Percentiles rank a stretch among this genome's conserved stretches.
These are phyloP conservation scores for Podaxis sp. DNA, from an alignment of 768 basidiomycete species.

Conservation along the genomic window DNA sequence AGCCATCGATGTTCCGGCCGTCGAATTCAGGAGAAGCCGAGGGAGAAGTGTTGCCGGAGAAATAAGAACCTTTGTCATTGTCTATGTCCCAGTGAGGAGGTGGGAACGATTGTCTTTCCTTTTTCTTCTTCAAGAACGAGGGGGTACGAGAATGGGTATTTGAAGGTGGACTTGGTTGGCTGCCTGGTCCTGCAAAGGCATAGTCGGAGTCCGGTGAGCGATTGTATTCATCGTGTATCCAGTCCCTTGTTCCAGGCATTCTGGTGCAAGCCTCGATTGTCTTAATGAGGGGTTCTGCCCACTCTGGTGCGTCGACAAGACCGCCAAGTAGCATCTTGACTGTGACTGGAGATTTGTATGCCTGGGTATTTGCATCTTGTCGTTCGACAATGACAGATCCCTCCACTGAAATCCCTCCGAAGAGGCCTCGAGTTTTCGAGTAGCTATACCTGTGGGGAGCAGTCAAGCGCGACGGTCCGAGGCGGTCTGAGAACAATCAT, in stretches of 20 bases:
- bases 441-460: constrained; percentile 73
- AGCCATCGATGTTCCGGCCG: neutral
- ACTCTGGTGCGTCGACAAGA: constrained; percentile 66
- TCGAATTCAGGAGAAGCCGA: neutral
- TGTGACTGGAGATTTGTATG: constrained; percentile 74
- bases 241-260: constrained; percentile 62
- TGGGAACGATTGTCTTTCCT: constrained; percentile 55
- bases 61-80: constrained; percentile 56
- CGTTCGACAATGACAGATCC: constrained; percentile 93
- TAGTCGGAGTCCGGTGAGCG: constrained; percentile 43
- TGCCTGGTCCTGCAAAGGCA: constrained; percentile 52
- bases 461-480: neutral
- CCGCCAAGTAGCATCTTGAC: constrained; percentile 83
- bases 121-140: constrained; percentile 44
- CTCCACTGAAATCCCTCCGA: constrained; percentile 87
- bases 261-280: constrained; percentile 75
- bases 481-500: constrained; percentile 17
- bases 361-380: constrained; percentile 86
- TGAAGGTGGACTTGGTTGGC: constrained; percentile 33
- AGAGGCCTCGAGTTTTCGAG: constrained; percentile 89
- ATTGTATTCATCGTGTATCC: constrained; percentile 55
- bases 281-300: constrained; percentile 74
- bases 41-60: constrained; percentile 27
- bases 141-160: constrained; percentile 24
- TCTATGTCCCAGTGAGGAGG: constrained; percentile 61